Base-by-base conservation (phyloP, 371 early-diverging fungal genomes). In the Umbelopsis sp. region DNA sequence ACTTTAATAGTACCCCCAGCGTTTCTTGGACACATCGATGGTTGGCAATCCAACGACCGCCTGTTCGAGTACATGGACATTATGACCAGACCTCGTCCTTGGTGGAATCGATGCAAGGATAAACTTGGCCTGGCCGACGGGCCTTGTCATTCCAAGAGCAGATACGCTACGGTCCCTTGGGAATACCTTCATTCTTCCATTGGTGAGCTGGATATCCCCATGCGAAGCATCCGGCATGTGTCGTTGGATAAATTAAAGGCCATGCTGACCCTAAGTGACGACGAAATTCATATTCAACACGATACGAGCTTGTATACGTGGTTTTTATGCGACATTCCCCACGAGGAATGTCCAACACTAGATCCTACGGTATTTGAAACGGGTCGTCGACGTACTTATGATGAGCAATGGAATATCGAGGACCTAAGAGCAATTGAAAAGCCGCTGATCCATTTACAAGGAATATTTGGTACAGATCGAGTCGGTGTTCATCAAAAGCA, bases 1-100 rank as follows among this genome's bases (percentile, higher is more conserved):
- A 89, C 89, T 0, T 69, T 89, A 10, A 75, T 89, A 37, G 63
- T 89, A 16, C 88, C 89, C 4, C 88, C 89, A 2, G 83, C 83
- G 29, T 75, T 80, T 46, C 70, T 83, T 1, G 83, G 83, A 1
- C 72, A 63, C 18, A 79, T 79, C 1, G 53, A 74, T 62, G 78
- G 81, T 0, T 83, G 83, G 83, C 74, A 79, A 76, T 41, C 84
- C 84, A 20, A 82, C 85, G 12, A 85, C 84, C 64, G 83, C 83
- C 7, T 87, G 87, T 84, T 35, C 37, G 3, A 35, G 12, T 18
- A 57, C n/a, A 25, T 57, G 32, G 32, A 35, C 18, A 14, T 12
- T 8, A 11, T 18, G 18, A 57, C 57, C 11, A 35, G 35, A n/a
- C 57, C 57, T 12, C 57, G 35, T 37, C 57, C 57, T 25, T 57